These are phyloP conservation scores for Lichenothelia convexa DNA, from an alignment of 495 filamentous ascomycete genomes.

Conservation along the genomic window DNA sequence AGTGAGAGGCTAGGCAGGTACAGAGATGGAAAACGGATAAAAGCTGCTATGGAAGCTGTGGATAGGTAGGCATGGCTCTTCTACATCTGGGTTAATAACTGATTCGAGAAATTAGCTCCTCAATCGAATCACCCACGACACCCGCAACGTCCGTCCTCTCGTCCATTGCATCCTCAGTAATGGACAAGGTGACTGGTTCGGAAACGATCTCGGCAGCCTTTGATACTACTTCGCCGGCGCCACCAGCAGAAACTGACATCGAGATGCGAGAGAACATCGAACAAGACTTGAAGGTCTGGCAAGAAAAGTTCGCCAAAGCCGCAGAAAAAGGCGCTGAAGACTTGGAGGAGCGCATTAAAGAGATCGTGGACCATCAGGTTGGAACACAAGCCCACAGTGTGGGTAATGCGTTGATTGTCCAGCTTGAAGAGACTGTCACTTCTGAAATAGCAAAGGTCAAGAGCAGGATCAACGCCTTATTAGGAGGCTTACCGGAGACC, in stretches of 20 bases:
- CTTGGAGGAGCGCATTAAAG: constrained; percentile 45
- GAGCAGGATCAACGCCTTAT: constrained; percentile 40
- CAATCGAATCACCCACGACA: background rate
- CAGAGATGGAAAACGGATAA: constrained; percentile 43
- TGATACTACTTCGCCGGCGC: constrained; percentile 10
- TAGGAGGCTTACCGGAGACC: constrained; percentile 35
- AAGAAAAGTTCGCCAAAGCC: constrained; percentile 65
- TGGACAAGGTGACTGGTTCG: background rate
- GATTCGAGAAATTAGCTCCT: background rate
- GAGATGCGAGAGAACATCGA: constrained; percentile 48
- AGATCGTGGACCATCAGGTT: constrained; percentile 60
- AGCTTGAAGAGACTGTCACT: constrained; percentile 47
- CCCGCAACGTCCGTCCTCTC: constrained; percentile 2
- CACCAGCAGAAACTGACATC: constrained; percentile 23
- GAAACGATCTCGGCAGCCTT: constrained; percentile 3
- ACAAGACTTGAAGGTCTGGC: constrained; percentile 64
- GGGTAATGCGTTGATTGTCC: constrained; percentile 46
- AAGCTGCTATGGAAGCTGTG: constrained; percentile 36
- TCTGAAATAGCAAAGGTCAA: constrained; percentile 48
- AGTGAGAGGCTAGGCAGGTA: constrained; percentile 77
- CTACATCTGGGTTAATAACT: background rate
- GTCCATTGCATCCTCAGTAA: constrained; percentile 6
- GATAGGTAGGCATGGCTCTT: constrained; percentile 25
- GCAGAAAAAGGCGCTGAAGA: constrained; percentile 64
- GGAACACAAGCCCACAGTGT: constrained; percentile 42